Percentiles rank a stretch among this genome's conserved stretches.
Conservation (phyloP, 768 basidiomycete genomes). For the Podaxis sp. region DNA sequence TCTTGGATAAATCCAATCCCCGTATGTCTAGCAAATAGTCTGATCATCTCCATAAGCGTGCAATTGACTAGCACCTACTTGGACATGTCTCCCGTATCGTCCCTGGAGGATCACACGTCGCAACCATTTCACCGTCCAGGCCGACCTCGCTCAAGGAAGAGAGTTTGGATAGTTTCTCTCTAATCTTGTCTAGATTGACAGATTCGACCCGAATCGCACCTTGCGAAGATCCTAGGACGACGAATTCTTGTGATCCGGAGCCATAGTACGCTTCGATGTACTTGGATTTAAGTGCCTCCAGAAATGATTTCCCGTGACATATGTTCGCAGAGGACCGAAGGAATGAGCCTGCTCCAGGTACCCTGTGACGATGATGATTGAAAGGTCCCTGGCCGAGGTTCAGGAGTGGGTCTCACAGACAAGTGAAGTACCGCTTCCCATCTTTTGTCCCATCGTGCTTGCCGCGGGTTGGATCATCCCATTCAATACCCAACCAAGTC, state of each 20-base stretch:
- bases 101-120: conserved; percentile 45
- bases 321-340: conserved; percentile 66
- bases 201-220: conserved; percentile 86
- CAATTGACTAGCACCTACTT: conserved; percentile 45
- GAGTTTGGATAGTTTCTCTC: conserved; percentile 64
- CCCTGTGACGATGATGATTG: conserved; percentile 34
- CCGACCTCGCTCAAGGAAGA: conserved; percentile 75
- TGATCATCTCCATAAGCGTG: not conserved
- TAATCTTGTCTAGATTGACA: conserved; percentile 76
- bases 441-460: conserved; percentile 87
- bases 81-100: conserved; percentile 58
- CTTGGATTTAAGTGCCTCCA: conserved; percentile 70
- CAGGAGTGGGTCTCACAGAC: conserved; percentile 50
- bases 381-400: conserved; percentile 18
- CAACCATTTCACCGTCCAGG: conserved; percentile 67
- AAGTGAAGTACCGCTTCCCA: conserved; percentile 74
- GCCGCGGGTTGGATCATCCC: conserved; percentile 84
- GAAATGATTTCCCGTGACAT: conserved; percentile 66
- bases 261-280: conserved; percentile 70
- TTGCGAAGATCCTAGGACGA: conserved; percentile 77
- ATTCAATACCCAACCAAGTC: conserved; percentile 94
- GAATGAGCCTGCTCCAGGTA: conserved; percentile 71
- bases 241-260: conserved; percentile 51
- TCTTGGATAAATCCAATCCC: conserved; percentile 80
- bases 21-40: conserved; percentile 52